Evolutionary conservation across 2,329 filamentous ascomycete species (phyloP), one percentile per base, ranked within the genome.

Genomic region (Dothiorella sarmentorum): DNA sequence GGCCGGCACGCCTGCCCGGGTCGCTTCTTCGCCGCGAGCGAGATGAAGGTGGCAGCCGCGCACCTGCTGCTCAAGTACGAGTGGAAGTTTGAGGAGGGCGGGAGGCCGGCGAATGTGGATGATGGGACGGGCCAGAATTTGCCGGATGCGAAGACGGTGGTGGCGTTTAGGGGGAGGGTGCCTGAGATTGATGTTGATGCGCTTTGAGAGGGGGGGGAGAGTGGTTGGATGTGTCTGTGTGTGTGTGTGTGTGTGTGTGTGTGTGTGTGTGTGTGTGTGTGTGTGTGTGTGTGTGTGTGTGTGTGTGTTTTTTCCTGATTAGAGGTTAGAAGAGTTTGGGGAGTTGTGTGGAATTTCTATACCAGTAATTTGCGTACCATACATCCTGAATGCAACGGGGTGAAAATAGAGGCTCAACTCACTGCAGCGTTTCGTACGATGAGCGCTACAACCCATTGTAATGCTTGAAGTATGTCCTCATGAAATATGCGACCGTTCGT

Each of bases 1-100:
- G 60, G 58, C 29, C 22, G 49, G 20, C 59, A 62, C 49, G 61
- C 59, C 37, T 62, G 60, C 44, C 60, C 57, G 2, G 60, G 61
- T 2, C 58, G 62, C 20, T 63, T 63, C 59, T 63, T 63, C 27
- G 62, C 62, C 17, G 27, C 40, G 13, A 61, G 61, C 18, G 61
- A 62, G 42, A 62, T 63, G 47, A 63, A 63, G 56, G 51, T 43
- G 22, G 59, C 59, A 10, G 33, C 63, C 7, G 59, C 58, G 2
- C 27, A 60, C 9, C 47, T 63, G 20, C 59, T 63, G 29, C 45
- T 63, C 49, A 57, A 61, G 15, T 63, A 63, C 42, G 62, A 63
- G 5, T 51, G 45, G 45, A 10, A 24, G 18, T 51, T 51, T 33
- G 45, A 51, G n/a, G n/a, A n/a, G 29, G 20, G 17, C 11, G 45